Base-by-base conservation (phyloP, 768 basidiomycete genomes). In the Termitomyces sp. region DNA sequence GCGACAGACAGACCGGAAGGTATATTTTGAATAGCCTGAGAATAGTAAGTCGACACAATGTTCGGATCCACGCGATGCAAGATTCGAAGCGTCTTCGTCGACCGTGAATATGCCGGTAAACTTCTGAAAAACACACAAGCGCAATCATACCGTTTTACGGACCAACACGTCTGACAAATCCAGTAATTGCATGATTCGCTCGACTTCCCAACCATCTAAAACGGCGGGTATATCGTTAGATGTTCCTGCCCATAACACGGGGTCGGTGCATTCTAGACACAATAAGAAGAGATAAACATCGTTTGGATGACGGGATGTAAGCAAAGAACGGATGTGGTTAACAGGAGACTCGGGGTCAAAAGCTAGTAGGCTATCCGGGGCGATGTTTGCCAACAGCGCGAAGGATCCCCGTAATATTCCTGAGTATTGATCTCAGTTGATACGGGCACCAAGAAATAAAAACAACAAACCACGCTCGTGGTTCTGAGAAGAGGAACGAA, bases 181-280 rank as follows among this genome's bases (percentile, higher is more conserved):
- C 30, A 93, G 72, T 16, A 88, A 70, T 59, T 78, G 80, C 84
- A 93, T 88, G 22, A 93, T 75, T 36, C 76, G 75, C 53, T 86
- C 86, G 41, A 93, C 90, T 54, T 93, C 91, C 79, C 81, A 81
- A 55, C 76, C 82, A n/a, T 89, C 86, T 48, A 93, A 70, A 9
- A 83, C 72, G 1, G 84, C 74, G 37, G 80, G 77, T 20, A 79
- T 69, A 6, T 78, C 76, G 4, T 77, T 69, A 7, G 69, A 72
- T 9, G 80, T 84, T 13, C 90, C 91, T 7, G 89, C 87, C 91
- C 91, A 93, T 22, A 83, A 62, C 20, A 68, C 69, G 6, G 83
- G 78, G 62, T 86, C 79, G 13, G 91, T 61, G 42, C 77, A 82
- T 42, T 79, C 75, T 51, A 93, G 68, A 61, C 89, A 91, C 1